Evolutionary conservation across 108 stramenopile species (phyloP).

Genomic region (Conticribra guillardii): DNA sequence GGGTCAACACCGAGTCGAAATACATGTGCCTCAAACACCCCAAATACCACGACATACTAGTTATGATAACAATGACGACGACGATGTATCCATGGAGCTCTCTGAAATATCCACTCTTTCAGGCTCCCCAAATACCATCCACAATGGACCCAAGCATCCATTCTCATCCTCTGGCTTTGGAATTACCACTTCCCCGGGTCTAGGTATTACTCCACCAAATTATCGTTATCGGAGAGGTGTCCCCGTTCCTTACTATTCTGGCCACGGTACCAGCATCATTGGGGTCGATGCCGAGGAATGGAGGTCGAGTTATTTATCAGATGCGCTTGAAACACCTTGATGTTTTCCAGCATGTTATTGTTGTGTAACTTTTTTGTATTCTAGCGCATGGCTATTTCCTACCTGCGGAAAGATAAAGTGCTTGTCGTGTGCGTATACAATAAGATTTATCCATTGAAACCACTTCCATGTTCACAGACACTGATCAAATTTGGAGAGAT

Average conservation of each 20-base stretch:
- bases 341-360: too few species aligned
- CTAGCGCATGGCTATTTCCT: too few species aligned
- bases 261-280: background rate
- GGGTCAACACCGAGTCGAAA: background rate
- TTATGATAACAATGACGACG: background rate
- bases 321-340: slow-evolving; percentile 15
- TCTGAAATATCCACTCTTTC: slow-evolving; percentile 29
- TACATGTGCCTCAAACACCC: background rate
- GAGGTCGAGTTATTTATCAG: slow-evolving; percentile 7
- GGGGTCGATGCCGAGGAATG: slow-evolving; percentile 11
- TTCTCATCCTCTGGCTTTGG: background rate
- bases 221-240: slow-evolving; percentile 8
- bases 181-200: slow-evolving; percentile 1
- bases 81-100: background rate
- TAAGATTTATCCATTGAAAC: too few species aligned
- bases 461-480: too few species aligned
- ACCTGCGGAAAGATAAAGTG: too few species aligned
- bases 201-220: slow-evolving; percentile 19
- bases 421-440: too few species aligned
- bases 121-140: slow-evolving; percentile 14
- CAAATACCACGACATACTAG: background rate
- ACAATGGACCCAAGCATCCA: background rate
- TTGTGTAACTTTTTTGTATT: too few species aligned
- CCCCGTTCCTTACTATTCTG: slow-evolving; percentile 4
- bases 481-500: too few species aligned